Evolutionary conservation across 768 basidiomycete species (phyloP).

Genomic region (Suillus sp.): DNA sequence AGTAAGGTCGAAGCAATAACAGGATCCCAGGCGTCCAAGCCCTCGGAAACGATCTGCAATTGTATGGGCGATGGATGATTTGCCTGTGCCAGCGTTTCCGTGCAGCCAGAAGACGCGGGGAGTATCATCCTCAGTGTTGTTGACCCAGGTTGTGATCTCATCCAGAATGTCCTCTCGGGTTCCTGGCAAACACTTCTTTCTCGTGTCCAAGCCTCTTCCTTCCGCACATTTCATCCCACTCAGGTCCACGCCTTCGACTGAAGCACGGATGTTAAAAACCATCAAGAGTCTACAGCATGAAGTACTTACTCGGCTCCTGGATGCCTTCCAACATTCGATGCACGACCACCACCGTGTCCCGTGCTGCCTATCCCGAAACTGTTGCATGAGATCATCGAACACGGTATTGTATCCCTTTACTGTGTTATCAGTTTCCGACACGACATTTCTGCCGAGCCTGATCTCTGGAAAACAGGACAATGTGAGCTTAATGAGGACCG

Average conservation of each 20-base stretch:
- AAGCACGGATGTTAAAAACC: not conserved
- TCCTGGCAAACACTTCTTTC: slow-evolving; percentile 20
- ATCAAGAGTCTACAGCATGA: not conserved
- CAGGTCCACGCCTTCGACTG: not conserved
- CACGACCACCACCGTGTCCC: not conserved
- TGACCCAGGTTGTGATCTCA: slow-evolving; percentile 30
- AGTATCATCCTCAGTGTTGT: slow-evolving; percentile 13
- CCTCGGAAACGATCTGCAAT: slow-evolving; percentile 17
- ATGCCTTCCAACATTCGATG: not conserved
- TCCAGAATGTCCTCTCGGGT: slow-evolving; percentile 29
- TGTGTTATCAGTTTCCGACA: too few species aligned
- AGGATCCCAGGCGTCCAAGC: slow-evolving; percentile 18
- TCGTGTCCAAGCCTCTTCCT: slow-evolving; percentile 12
- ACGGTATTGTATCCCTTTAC: too few species aligned
- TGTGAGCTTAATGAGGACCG: too few species aligned
- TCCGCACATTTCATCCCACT: slow-evolving; percentile 1
- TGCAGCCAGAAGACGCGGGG: slow-evolving; percentile 21
- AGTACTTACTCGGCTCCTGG: not conserved
- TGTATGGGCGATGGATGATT: slow-evolving; percentile 27
- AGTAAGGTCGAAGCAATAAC: slow-evolving; percentile 25
- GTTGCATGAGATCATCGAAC: slow-evolving; percentile 9
- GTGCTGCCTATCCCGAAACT: slow-evolving; percentile 10
- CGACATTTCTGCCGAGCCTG: too few species aligned
- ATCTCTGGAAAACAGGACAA: too few species aligned
- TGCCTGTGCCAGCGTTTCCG: slow-evolving; percentile 28